Evolutionary conservation across 106 monocot species (phyloP), one percentile per base, ranked within the genome.

Genomic region (Iris macrosiphon): DNA sequence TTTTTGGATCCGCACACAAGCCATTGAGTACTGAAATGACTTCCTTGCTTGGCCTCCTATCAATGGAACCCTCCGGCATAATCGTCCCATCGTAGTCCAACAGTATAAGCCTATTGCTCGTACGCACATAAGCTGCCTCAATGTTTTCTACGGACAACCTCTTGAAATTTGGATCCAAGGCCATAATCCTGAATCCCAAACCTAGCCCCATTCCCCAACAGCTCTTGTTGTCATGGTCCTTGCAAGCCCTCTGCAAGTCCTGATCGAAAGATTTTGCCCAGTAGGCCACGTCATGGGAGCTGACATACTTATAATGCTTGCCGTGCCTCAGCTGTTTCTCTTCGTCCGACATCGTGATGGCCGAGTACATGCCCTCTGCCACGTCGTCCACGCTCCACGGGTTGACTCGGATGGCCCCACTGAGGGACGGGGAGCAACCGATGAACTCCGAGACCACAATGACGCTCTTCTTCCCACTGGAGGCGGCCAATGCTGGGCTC

Each of bases 131-230:
- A 8, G 81, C 73, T 2, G 84, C 49, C 8, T 69, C 89, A 52
- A 95, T 81, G 39, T 76, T 70, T 51, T 95, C 94, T 16, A 89
- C 76, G 0, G 84, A 95, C 2, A 95, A 69, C 65, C 77, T 84
- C 65, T 82, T 75, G 56, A 95, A 95, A 55, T 76, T 76, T 0
- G 81, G 94, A 9, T 73, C 94, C 9, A 94, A 67, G 1, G 94
- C 84, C 28, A 94, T 85, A 13, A 94, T 78, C 12, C 78, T 34
- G 42, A 95, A 95, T 41, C 85, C 71, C 71, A 95, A 68, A 0
- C 89, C 94, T 37, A 95, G 89, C 7, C 94, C 94, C 39, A 95
- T 89, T 5, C 89, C 94, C 94, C 94, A 95, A 67, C 75, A 85
- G 58, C 85, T 66, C 58, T 66, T 81, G 3, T 45, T 51, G 66